These are phyloP conservation scores for Globisporangium recalcitrans DNA, from an alignment of 352 stramenopile species.

Conservation along the genomic window DNA sequence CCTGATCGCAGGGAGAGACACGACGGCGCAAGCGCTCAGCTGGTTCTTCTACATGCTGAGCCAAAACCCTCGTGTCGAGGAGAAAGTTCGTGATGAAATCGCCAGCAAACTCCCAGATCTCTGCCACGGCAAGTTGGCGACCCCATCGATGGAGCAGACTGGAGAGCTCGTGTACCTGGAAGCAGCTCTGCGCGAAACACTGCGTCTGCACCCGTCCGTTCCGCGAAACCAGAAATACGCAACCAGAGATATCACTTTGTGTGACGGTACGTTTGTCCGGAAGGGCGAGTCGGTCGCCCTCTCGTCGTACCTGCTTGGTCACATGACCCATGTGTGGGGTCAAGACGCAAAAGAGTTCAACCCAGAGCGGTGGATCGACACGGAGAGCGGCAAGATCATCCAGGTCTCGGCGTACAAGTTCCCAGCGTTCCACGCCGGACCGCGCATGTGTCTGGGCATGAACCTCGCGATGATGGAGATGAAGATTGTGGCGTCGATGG, in stretches of 20 bases:
- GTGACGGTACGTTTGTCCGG: slow-evolving; percentile 48
- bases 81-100: slow-evolving; percentile 24
- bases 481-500: slow-evolving; percentile 28
- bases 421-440: slow-evolving; percentile 44
- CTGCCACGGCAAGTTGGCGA: neutral
- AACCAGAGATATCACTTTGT: slow-evolving; percentile 38
- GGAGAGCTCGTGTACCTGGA: slow-evolving; percentile 17
- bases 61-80: slow-evolving; percentile 27
- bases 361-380: slow-evolving; percentile 43
- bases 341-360: slow-evolving; percentile 34
- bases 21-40: slow-evolving; percentile 30
- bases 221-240: slow-evolving; percentile 27
- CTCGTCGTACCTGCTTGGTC: slow-evolving; percentile 34
- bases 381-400: slow-evolving; percentile 22
- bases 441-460: slow-evolving; percentile 43
- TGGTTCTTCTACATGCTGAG: slow-evolving; percentile 45
- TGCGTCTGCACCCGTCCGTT: slow-evolving; percentile 29
- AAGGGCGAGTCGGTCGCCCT: slow-evolving; percentile 28
- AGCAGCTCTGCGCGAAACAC: slow-evolving; percentile 26
- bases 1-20: slow-evolving; percentile 43
- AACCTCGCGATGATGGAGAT: slow-evolving; percentile 3
- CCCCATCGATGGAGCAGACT: slow-evolving; percentile 10
- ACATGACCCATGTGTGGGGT: slow-evolving; percentile 40
- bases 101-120: slow-evolving; percentile 4
- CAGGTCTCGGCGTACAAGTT: slow-evolving; percentile 37